A percentile compares a stretch with the other conserved stretches of the same genome.
Conservation (phyloP, 2,329 filamentous ascomycete species). For the Diaporthe velutina region DNA sequence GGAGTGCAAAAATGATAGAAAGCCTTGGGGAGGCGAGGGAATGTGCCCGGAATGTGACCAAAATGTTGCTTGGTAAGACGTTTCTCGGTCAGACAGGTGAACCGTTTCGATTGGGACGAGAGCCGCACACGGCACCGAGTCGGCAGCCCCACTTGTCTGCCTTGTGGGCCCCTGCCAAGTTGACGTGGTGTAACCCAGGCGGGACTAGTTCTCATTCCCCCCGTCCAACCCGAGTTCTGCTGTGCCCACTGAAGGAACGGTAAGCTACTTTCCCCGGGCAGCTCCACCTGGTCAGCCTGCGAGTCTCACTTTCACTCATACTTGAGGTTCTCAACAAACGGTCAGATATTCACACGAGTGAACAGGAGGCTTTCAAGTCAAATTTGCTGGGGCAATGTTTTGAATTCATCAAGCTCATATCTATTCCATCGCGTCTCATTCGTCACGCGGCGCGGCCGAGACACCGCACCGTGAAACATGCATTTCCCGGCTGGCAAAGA, state of each 20-base stretch:
- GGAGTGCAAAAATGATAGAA: neutral
- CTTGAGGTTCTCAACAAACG: neutral
- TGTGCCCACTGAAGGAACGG: neutral
- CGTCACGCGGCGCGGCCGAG: conserved; percentile 1
- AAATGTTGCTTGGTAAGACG: conserved; percentile 23
- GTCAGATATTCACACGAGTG: neutral
- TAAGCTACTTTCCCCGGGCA: neutral
- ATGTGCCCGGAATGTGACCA: conserved; percentile 9
- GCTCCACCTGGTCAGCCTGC: neutral
- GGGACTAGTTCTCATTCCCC: conserved; percentile 13
- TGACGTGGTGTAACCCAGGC: conserved; percentile 13
- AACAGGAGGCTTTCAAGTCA: neutral
- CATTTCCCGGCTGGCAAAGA: conserved; percentile 4
- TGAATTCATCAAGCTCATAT: neutral
- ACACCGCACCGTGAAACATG: conserved; percentile 2
- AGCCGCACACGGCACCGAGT: conserved; percentile 27
- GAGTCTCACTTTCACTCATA: neutral
- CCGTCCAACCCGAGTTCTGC: neutral
- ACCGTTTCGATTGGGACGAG: conserved; percentile 3
- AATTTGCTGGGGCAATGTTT: neutral
- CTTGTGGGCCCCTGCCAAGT: conserved; percentile 26
- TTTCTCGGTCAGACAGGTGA: conserved; percentile 18
- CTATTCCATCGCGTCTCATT: neutral
- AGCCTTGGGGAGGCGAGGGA: conserved; percentile 7
- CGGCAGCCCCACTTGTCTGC: conserved; percentile 28